Evolutionary conservation across 768 basidiomycete genomes (phyloP).

Genomic region (Boletus edulis): DNA sequence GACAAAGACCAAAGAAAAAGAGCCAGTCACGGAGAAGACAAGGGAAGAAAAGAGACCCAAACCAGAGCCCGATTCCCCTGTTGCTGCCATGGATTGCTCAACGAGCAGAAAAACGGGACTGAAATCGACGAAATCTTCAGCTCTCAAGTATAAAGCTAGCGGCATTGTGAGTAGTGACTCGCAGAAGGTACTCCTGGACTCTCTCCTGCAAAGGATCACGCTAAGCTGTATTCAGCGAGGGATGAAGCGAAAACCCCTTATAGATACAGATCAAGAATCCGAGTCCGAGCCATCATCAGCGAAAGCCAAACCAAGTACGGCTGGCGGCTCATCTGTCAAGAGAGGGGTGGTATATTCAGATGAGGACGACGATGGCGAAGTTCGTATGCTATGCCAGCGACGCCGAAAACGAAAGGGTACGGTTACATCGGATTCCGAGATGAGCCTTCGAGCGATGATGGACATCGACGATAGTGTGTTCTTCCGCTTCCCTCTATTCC

Average conservation of each 20-base stretch:
- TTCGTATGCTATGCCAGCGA: constrained; percentile 21
- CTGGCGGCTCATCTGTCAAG: constrained; percentile 32
- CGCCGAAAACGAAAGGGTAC: constrained; percentile 33
- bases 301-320: constrained; percentile 10
- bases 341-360: constrained; percentile 53
- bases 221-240: constrained; percentile 33
- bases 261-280: constrained; percentile 24
- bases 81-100: not conserved
- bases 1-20: constrained; percentile 42
- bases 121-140: not conserved
- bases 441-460: constrained; percentile 61
- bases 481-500: constrained; percentile 22
- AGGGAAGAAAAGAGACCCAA: constrained; percentile 21
- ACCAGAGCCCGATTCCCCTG: not conserved
- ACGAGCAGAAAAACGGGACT: not conserved
- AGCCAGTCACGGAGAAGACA: not conserved
- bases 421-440: constrained; percentile 43
- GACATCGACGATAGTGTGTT: constrained; percentile 70
- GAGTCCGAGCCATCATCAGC: constrained; percentile 12
- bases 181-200: constrained; percentile 2
- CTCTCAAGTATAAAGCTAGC: not conserved
- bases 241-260: constrained; percentile 44
- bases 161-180: not conserved
- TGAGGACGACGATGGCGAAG: constrained; percentile 50
- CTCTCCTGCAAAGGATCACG: not conserved